Evolutionary conservation across 2,329 filamentous ascomycete genomes (phyloP).

Genomic region (Aspergillus sojae): DNA sequence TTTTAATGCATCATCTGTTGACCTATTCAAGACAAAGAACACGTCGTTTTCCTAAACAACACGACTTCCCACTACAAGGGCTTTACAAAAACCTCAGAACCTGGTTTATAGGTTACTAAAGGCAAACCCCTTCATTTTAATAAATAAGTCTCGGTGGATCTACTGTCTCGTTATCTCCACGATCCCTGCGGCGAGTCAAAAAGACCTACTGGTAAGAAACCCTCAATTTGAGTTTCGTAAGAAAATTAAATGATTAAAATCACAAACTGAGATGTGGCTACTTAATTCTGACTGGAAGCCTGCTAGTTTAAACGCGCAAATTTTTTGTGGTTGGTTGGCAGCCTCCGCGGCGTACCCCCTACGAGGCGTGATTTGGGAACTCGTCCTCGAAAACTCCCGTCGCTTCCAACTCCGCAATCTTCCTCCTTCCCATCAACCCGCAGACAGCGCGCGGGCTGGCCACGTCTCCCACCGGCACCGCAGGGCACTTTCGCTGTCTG

Average conservation of each 20-base stretch:
- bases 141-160: neutral
- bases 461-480: constrained; percentile 34
- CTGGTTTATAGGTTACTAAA: neutral
- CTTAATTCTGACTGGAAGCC: constrained; percentile 6
- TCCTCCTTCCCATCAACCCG: constrained; percentile 31
- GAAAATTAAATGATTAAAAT: constrained; percentile 5
- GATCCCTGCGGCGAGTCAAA: constrained; percentile 3
- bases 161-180: constrained; percentile 8
- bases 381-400: constrained; percentile 32
- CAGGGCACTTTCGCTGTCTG: constrained; percentile 32
- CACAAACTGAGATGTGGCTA: neutral
- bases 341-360: constrained; percentile 26
- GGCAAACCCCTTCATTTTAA: neutral
- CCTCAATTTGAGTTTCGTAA: neutral
- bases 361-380: constrained; percentile 29
- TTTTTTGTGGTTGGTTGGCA: constrained; percentile 21
- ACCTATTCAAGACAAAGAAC: constrained; percentile 8
- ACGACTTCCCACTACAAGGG: neutral
- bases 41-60: neutral
- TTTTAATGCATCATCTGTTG: neutral
- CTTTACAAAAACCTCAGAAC: neutral
- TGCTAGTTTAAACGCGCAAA: constrained; percentile 12
- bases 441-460: constrained; percentile 35
- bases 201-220: constrained; percentile 11
- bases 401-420: constrained; percentile 28